phyloP scores from a whole-genome alignment of 2,329 filamentous ascomycete species.

The Hypoxylon sp. region DNA sequence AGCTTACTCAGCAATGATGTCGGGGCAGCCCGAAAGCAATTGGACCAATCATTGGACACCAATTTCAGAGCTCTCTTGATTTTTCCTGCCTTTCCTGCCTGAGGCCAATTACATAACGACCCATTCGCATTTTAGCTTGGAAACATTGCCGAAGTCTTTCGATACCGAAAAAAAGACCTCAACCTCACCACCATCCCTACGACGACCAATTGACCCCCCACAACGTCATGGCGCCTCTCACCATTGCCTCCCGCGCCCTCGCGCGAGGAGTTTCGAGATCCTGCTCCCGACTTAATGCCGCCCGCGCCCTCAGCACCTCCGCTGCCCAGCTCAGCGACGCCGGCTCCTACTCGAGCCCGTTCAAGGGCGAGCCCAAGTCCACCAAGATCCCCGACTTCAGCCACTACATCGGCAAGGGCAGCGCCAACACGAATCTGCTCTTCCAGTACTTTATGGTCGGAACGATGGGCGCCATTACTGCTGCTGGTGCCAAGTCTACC shows the following conservation, averaged over 20 bases:
- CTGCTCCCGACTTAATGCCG: conserved; percentile 57
- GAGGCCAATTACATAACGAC: conserved; percentile 54
- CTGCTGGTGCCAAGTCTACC: conserved; percentile 96
- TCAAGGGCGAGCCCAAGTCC: conserved; percentile 71
- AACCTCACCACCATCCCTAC: conserved; percentile 52
- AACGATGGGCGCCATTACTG: conserved; percentile 90
- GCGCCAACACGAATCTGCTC: conserved; percentile 82
- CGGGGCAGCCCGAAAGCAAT: conserved; percentile 25
- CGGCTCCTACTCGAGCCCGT: conserved; percentile 71
- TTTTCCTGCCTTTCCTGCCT: conserved; percentile 60
- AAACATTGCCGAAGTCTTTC: conserved; percentile 49
- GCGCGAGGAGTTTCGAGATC: conserved; percentile 70
- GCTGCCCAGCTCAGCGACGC: conserved; percentile 63
- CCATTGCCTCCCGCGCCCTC: conserved; percentile 77
- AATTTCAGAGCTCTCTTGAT: conserved; percentile 62
- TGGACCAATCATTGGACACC: conserved; percentile 61
- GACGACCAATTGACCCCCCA: conserved; percentile 53
- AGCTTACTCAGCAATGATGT: conserved; percentile 31
- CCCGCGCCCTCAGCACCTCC: conserved; percentile 71
- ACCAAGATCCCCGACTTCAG: conserved; percentile 89
- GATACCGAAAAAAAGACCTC: conserved; percentile 65
- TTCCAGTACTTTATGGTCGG: conserved; percentile 99
- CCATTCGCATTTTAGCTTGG: conserved; percentile 40
- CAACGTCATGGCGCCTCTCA: conserved; percentile 75
- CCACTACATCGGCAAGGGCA: conserved; percentile 83